Evolutionary conservation across 2,329 filamentous ascomycete genomes (phyloP).

Genomic region (Madurella mycetomatis): DNA sequence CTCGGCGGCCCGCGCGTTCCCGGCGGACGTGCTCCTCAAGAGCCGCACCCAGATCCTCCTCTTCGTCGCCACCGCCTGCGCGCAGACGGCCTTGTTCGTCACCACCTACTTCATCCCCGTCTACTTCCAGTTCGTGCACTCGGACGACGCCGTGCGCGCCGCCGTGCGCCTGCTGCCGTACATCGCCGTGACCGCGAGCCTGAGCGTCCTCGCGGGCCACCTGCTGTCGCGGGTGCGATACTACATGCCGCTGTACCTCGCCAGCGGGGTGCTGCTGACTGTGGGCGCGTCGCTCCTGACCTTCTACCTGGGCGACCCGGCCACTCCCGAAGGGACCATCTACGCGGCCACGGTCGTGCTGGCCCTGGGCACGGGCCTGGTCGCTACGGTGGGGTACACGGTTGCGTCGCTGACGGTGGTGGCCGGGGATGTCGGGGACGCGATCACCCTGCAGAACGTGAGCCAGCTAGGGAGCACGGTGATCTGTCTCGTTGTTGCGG

Average conservation of each 20-base stretch:
- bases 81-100: slow-evolving; percentile 34
- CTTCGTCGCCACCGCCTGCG: slow-evolving; percentile 34
- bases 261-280: slow-evolving; percentile 18
- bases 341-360: slow-evolving; percentile 23
- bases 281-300: slow-evolving; percentile 19
- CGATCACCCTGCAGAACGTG: slow-evolving; percentile 29
- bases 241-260: slow-evolving; percentile 24
- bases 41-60: slow-evolving; percentile 36
- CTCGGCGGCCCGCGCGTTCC: slow-evolving; percentile 33
- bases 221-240: slow-evolving; percentile 10
- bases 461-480: slow-evolving; percentile 27
- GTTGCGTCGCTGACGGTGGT: slow-evolving; percentile 26
- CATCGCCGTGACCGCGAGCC: slow-evolving; percentile 32
- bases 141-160: slow-evolving; percentile 37
- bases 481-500: slow-evolving; percentile 27
- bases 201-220: slow-evolving; percentile 22
- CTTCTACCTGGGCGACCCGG: slow-evolving; percentile 20
- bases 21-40: slow-evolving; percentile 36
- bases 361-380: slow-evolving; percentile 23
- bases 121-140: slow-evolving; percentile 46
- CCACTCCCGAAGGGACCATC: slow-evolving; percentile 15
- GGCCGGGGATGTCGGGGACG: not conserved
- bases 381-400: slow-evolving; percentile 29
- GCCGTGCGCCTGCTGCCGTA: slow-evolving; percentile 40
- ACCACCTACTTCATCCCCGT: slow-evolving; percentile 47